Percentiles rank a stretch among this genome's conserved stretches.
Evolutionary conservation across 176 grass and related monocot species (phyloP).

Genomic region (Bromus sterilis): DNA sequence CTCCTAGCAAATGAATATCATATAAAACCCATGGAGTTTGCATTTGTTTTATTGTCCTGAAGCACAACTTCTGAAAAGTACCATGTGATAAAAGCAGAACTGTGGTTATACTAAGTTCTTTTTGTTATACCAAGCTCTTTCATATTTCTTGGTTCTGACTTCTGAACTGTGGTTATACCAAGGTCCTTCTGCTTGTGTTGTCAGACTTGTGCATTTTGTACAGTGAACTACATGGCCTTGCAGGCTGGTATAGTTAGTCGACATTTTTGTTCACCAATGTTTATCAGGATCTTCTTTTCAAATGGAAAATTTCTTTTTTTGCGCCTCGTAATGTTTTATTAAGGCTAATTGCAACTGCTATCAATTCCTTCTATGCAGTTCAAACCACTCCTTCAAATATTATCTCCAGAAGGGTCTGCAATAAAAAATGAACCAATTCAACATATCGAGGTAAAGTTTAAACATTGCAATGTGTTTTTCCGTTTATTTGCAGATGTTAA

Average conservation of each 20-base stretch:
- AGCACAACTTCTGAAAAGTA: not conserved
- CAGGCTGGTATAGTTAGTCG: not conserved
- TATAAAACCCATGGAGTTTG: not conserved
- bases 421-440: slow-evolving; percentile 22
- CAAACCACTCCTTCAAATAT: slow-evolving; percentile 35
- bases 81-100: not conserved
- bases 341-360: not conserved
- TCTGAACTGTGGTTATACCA: not conserved
- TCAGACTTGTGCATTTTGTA: not conserved
- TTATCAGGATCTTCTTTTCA: not conserved
- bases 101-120: not conserved
- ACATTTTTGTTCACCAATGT: not conserved
- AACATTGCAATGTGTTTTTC: not conserved
- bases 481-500: slow-evolving; percentile 14
- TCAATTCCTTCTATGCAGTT: slow-evolving; percentile 34
- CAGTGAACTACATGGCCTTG: not conserved
- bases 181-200: not conserved
- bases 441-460: slow-evolving; percentile 39
- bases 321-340: not conserved
- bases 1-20: not conserved
- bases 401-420: slow-evolving; percentile 29
- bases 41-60: not conserved
- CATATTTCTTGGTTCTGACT: not conserved
- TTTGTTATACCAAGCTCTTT: too few species aligned
- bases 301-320: not conserved